Percentiles rank a stretch among this genome's conserved stretches.
Evolutionary conservation across 2,329 filamentous ascomycete species (phyloP).

Genomic region (Aspergillus sp.): DNA sequence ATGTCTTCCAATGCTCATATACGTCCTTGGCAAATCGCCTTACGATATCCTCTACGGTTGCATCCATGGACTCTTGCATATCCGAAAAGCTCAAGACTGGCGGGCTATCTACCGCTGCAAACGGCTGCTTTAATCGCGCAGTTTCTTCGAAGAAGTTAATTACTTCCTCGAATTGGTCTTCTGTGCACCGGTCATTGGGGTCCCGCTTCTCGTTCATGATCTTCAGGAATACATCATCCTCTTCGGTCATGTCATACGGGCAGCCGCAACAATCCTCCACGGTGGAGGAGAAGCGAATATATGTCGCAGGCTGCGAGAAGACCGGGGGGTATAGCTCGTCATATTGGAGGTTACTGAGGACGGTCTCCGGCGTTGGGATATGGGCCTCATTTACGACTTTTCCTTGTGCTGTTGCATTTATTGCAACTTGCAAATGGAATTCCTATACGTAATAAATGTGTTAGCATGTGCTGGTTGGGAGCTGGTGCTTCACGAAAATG

Average conservation of each 20-base stretch:
- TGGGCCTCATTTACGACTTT: constrained; percentile 63
- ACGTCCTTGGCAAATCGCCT: constrained; percentile 70
- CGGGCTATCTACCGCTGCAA: constrained; percentile 84
- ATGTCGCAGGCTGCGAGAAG: constrained; percentile 83
- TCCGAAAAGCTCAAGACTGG: constrained; percentile 72
- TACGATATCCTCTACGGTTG: constrained; percentile 54
- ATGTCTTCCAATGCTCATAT: constrained; percentile 85
- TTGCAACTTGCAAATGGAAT: constrained; percentile 90
- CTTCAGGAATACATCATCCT: constrained; percentile 83
- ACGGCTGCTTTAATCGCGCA: constrained; percentile 79
- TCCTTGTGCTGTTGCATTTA: constrained; percentile 61
- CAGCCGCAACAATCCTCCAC: constrained; percentile 92
- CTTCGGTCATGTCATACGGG: constrained; percentile 90
- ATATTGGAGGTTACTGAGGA: constrained; percentile 71
- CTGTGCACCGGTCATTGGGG: constrained; percentile 66
- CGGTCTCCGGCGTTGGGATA: constrained; percentile 67
- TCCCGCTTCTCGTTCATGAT: constrained; percentile 77
- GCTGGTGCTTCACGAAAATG: constrained; percentile 24
- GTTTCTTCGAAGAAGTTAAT: constrained; percentile 95
- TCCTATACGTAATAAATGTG: constrained; percentile 58
- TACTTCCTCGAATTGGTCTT: constrained; percentile 89
- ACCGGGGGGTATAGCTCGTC: constrained; percentile 78
- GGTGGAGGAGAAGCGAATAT: constrained; percentile 96
- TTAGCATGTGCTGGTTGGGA: constrained; percentile 20
- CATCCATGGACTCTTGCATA: constrained; percentile 69